Base-by-base conservation (phyloP, 2,329 filamentous ascomycete genomes). In the Teratosphaeria zuluensis region DNA sequence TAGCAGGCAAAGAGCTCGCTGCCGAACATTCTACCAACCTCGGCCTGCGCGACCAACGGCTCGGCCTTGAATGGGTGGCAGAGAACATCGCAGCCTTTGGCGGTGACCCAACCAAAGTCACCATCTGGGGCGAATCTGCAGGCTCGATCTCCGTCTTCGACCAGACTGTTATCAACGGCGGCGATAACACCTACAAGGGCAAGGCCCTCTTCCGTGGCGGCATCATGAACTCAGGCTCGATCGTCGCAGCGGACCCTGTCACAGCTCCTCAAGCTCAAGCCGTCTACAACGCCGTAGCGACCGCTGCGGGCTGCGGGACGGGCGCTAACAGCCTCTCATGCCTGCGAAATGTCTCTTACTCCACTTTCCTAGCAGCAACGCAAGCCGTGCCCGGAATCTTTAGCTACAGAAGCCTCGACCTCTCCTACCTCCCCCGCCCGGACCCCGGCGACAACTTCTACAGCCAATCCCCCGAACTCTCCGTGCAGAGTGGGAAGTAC, bases 181-280 rank as follows among this genome's bases (percentile, higher is more conserved):
- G 89, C 6, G 78, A 92, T 70, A 82, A 84, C 68, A 85, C 77
- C 0, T 91, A 92, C 75, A 90, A 91, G 2, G 87, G 85, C 56
- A 84, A 87, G 66, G 78, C 84, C 1, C 78, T 94, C 0, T 92
- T 94, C 80, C 82, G 86, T 30, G 88, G 77, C 1, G 88, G 78
- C 30, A 92, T 92, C 65, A 92, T 94, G 88, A 82, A 88, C 74
- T 88, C 84, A 1, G 87, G 87, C 3, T 84, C 79, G 57, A 71
- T 86, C 3, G 73, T 83, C 0, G 85, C 86, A 0, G 78, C 85
- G 0, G 53, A 74, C 19, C 77, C 80, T 0, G 82, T 90, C 0
- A 87, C 90, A 65, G 80, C 81, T 32, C 73, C 77, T 11, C 89
- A 89, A 70, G 83, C 80, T 0, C 87, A 92, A 68, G 76, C 71